Evolutionary conservation across 176 grass and related monocot species (phyloP), one percentile per base, ranked within the genome.

Genomic region (Oropetium thomaeum): DNA sequence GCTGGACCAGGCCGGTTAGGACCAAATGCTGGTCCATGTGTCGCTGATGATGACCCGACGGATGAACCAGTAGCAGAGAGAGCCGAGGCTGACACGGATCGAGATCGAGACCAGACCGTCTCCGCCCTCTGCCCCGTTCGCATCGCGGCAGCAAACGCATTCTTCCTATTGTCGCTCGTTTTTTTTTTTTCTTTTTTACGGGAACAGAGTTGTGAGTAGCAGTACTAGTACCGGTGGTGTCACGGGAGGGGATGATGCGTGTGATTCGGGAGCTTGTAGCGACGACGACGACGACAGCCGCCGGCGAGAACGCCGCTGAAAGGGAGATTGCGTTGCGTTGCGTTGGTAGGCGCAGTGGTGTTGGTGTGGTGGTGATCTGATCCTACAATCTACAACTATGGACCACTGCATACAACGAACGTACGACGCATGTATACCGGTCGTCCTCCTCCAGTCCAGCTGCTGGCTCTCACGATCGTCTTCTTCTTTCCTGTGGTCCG

Each of bases 1-100:
- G n/a, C 22, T 34, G 60, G 61, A 74, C 80, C 80, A 67, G n/a
- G n/a, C n/a, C n/a, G n/a, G n/a, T n/a, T n/a, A n/a, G 13, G 19
- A 5, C 31, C 16, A 44, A 44, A 48, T 12, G 65, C 19, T 38
- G n/a, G 75, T 5, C 76, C 37, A 4, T 42, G 9, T 8, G n/a
- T n/a, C n/a, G n/a, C n/a, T n/a, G 58, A 16, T 19, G 63, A 73
- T 29, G 43, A 42, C 44, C 45, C 64, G 65, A 73, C 27, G 61
- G 45, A 81, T 25, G 70, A 34, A 82, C 71, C 23, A 7, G 40
- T 9, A n/a, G n/a, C n/a, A n/a, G n/a, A n/a, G n/a, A n/a, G n/a
- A n/a, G n/a, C n/a, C n/a, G n/a, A n/a, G n/a, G 55, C 68, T 59
- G 55, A 70, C 16, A 30, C 8, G 28, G 44, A 35, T 34, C n/a